Percentiles rank a stretch among this genome's conserved stretches.
These are phyloP conservation scores for Hypoxylon sp. DNA, from an alignment of 2,329 filamentous ascomycete genomes.

Conservation along the genomic window DNA sequence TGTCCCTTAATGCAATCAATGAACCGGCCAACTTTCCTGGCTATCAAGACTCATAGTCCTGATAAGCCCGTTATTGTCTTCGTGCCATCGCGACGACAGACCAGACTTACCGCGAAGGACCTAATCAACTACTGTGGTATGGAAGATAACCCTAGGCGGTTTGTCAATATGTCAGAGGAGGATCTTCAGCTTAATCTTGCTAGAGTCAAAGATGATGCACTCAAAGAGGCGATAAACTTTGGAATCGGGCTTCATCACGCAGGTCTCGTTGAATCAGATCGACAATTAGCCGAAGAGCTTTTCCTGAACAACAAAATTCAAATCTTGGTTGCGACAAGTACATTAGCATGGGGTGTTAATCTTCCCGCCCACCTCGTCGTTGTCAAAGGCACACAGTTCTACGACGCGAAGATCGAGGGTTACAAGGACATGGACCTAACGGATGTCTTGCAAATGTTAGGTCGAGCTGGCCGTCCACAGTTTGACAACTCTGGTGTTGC, in stretches of 20 bases:
- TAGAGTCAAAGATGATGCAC: conserved; percentile 90
- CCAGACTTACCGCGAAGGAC: conserved; percentile 93
- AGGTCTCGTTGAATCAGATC: conserved; percentile 93
- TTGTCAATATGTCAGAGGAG: conserved; percentile 94
- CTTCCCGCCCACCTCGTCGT: conserved; percentile 96
- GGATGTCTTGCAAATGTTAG: conserved; percentile 97
- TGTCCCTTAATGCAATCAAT: conserved; percentile 99
- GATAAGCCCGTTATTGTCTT: conserved; percentile 99
- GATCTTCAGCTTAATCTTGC: conserved; percentile 90
- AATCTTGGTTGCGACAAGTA: conserved; percentile 94
- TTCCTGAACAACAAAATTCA: conserved; percentile 99
- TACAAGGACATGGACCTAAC: conserved; percentile 99
- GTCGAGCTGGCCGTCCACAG: conserved; percentile 93
- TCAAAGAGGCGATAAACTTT: conserved; percentile 95
- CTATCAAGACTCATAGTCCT: conserved; percentile 96
- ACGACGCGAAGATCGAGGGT: conserved; percentile 96
- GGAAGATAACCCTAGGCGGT: conserved; percentile 96
- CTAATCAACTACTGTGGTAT: conserved; percentile 98
- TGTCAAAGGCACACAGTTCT: conserved; percentile 98
- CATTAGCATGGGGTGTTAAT: conserved; percentile 98
- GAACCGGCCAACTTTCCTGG: conserved; percentile 96
- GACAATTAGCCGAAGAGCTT: conserved; percentile 91
- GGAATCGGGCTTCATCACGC: conserved; percentile 98
- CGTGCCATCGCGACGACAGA: conserved; percentile 94
- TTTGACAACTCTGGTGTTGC: conserved; percentile 97